phyloP scores from a whole-genome alignment of 768 basidiomycete species.

The Macrocybe gigantea region DNA sequence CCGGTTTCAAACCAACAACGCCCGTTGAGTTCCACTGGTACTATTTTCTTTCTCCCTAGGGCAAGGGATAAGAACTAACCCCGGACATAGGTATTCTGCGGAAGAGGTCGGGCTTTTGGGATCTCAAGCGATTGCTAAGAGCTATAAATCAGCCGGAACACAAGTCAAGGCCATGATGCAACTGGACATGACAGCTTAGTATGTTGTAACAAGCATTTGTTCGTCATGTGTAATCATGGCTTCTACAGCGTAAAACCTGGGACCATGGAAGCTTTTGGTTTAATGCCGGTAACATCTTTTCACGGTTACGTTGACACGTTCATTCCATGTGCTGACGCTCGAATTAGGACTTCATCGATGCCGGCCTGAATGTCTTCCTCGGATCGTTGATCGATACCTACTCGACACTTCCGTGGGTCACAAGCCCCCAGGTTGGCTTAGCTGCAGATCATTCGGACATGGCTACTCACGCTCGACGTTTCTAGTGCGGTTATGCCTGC shows the following conservation, averaged over 20 bases:
- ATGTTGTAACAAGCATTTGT: constrained; percentile 5
- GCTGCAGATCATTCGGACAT: too few relatives aligned
- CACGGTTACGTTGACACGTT: background rate
- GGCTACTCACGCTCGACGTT: background rate
- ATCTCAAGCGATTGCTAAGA: constrained; percentile 37
- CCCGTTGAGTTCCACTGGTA: constrained; percentile 48
- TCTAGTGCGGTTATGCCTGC: constrained; percentile 23
- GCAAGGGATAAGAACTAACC: background rate
- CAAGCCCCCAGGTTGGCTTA: constrained; percentile 31
- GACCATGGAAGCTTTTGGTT: constrained; percentile 31
- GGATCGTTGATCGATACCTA: constrained; percentile 35
- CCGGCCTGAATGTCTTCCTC: constrained; percentile 35
- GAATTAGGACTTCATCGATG: constrained; percentile 22
- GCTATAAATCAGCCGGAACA: constrained; percentile 34
- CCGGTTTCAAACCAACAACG: constrained; percentile 33
- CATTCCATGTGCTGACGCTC: constrained; percentile 27
- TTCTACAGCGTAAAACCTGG: constrained; percentile 36
- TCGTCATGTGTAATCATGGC: constrained; percentile 8
- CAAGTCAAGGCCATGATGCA: constrained; percentile 38
- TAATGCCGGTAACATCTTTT: constrained; percentile 19
- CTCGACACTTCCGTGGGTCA: constrained; percentile 33
- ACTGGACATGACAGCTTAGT: constrained; percentile 42
- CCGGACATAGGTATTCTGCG: constrained; percentile 21
- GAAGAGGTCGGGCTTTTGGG: constrained; percentile 48
- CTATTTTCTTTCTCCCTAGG: background rate